Evolutionary conservation across 305 asterid genomes (phyloP).

Genomic region (Solanum chacoense): DNA sequence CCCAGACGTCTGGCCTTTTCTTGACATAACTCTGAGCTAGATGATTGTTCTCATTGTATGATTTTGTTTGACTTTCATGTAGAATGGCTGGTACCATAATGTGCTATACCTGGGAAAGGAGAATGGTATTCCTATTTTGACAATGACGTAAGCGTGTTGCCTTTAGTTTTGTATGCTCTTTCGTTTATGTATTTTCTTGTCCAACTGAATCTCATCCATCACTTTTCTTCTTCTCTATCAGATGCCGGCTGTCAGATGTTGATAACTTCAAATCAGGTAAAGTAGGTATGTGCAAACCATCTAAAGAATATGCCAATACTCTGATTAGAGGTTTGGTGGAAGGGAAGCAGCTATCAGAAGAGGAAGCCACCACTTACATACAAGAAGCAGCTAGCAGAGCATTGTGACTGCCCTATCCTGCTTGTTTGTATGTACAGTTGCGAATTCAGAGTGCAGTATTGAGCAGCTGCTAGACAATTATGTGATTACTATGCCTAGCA

Average conservation of each 20-base stretch:
- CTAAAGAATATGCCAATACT: slow-evolving; percentile 52
- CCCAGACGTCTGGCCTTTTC: background rate
- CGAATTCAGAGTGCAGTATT: background rate
- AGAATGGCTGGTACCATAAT: slow-evolving; percentile 87
- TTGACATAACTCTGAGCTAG: background rate
- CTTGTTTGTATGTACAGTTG: background rate
- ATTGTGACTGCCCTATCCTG: slow-evolving; percentile 22
- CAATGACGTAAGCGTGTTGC: slow-evolving; percentile 67
- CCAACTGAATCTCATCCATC: background rate
- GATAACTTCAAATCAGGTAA: slow-evolving; percentile 52
- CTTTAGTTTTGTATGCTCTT: background rate
- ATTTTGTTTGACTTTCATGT: slow-evolving; percentile 13
- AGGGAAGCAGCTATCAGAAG: slow-evolving; percentile 62
- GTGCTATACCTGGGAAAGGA: slow-evolving; percentile 75
- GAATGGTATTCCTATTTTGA: slow-evolving; percentile 57
- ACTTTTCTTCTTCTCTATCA: slow-evolving; percentile 16
- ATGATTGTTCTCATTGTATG: background rate
- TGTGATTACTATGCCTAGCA: background rate
- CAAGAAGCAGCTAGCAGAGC: slow-evolving; percentile 47
- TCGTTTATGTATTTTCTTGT: background rate
- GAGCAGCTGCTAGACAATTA: background rate
- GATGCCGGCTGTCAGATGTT: slow-evolving; percentile 51
- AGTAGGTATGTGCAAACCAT: slow-evolving; percentile 40
- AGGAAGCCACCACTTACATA: slow-evolving; percentile 66
- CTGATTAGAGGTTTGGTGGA: slow-evolving; percentile 71